These are phyloP conservation scores for Neopestalotiopsis rosae DNA, from an alignment of 2,329 filamentous ascomycete genomes.

Conservation along the genomic window DNA sequence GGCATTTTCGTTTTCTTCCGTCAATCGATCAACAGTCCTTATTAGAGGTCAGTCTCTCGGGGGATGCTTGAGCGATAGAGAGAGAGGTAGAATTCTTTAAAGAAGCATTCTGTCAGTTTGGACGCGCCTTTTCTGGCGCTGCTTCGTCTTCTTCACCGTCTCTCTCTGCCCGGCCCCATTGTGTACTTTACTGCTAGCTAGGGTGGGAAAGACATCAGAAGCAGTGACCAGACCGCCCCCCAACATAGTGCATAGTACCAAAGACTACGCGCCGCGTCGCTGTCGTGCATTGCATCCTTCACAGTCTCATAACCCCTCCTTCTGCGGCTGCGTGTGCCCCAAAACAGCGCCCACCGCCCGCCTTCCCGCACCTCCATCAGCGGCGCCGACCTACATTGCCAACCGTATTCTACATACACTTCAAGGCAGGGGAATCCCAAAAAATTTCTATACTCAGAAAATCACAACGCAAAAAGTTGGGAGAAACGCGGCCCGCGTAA, in stretches of 20 bases:
- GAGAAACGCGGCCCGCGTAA: neutral
- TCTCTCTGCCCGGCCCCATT: no score
- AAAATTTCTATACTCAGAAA: neutral
- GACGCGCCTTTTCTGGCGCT: neutral
- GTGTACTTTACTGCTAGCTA: neutral
- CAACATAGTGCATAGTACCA: no score
- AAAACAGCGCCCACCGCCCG: constrained; percentile 10
- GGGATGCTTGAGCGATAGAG: neutral
- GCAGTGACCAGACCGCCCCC: neutral
- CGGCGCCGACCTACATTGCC: neutral
- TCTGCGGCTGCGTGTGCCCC: constrained; percentile 13
- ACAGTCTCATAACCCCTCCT: neutral
- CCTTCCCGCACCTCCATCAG: constrained; percentile 19
- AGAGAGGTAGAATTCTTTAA: neutral
- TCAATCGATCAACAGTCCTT: neutral
- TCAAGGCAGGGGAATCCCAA: neutral
- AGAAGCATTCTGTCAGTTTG: neutral
- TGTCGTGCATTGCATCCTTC: constrained; percentile 15
- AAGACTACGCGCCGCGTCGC: no score
- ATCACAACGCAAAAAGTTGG: neutral
- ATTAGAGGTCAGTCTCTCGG: neutral
- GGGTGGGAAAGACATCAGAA: neutral
- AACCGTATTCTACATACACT: neutral
- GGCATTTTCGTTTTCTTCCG: constrained; percentile 29
- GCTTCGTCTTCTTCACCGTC: neutral